phyloP scores from a whole-genome alignment of 2,329 filamentous ascomycete genomes.

The Thelonectria discophora region DNA sequence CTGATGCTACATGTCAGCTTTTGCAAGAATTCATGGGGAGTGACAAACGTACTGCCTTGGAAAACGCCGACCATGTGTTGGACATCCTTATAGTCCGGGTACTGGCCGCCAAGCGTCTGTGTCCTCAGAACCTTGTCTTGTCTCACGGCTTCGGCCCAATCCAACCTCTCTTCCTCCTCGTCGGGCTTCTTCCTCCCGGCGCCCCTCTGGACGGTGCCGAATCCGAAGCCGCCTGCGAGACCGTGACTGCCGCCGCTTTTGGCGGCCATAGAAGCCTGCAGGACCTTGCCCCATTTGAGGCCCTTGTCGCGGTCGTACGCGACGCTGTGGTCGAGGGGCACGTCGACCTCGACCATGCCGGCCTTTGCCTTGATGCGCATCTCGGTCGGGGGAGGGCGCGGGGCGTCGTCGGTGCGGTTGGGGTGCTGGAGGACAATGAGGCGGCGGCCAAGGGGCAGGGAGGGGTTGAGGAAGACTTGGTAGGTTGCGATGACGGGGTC shows the following conservation, averaged over 20 bases:
- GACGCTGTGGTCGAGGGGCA: conserved; percentile 76
- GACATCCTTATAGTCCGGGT: conserved; percentile 72
- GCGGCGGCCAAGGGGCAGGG: conserved; percentile 67
- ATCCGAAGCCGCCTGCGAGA: conserved; percentile 76
- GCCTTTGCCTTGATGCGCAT: conserved; percentile 83
- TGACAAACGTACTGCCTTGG: conserved; percentile 69
- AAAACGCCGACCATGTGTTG: conserved; percentile 96
- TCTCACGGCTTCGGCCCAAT: conserved; percentile 74
- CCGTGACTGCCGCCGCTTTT: conserved; percentile 74
- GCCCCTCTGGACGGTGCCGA: conserved; percentile 59
- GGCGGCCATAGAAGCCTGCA: conserved; percentile 67
- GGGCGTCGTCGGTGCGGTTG: conserved; percentile 70
- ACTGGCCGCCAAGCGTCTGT: conserved; percentile 87
- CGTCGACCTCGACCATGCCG: conserved; percentile 90
- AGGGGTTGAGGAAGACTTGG: conserved; percentile 85
- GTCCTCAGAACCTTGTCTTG: conserved; percentile 77
- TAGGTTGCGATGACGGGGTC: conserved; percentile 81
- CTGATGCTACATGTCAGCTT: conserved; percentile 54
- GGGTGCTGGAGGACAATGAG: conserved; percentile 91
- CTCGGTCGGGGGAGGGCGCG: conserved; percentile 66
- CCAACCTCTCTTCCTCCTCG: conserved; percentile 58
- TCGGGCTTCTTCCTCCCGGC: conserved; percentile 50
- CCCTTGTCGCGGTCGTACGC: conserved; percentile 89
- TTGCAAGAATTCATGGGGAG: not conserved
- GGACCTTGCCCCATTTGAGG: conserved; percentile 80